Evolutionary conservation across 2,329 filamentous ascomycete genomes (phyloP).

Genomic region (Penicillium sp.): DNA sequence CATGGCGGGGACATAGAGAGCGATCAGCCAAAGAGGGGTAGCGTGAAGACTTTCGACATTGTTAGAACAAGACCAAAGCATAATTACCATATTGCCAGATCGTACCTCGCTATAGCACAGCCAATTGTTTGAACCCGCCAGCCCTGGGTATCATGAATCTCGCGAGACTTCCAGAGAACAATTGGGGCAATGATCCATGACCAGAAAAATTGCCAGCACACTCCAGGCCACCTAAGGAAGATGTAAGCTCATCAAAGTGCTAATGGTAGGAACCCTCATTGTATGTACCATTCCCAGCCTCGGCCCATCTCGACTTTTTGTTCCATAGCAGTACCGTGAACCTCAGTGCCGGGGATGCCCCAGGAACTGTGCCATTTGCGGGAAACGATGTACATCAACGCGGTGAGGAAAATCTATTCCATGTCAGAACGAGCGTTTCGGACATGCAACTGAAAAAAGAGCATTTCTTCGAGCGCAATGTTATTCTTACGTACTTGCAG

Average conservation of each 20-base stretch:
- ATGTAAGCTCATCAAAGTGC: not conserved
- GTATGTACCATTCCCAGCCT: constrained; percentile 64
- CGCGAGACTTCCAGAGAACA: constrained; percentile 6
- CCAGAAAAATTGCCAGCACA: constrained; percentile 22
- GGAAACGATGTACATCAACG: constrained; percentile 60
- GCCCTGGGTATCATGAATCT: constrained; percentile 65
- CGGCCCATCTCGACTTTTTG: constrained; percentile 40
- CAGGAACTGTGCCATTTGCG: constrained; percentile 9
- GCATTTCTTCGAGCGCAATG: not conserved
- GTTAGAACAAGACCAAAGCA: not conserved
- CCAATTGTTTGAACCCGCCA: constrained; percentile 66
- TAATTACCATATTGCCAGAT: not conserved
- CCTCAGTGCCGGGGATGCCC: constrained; percentile 54
- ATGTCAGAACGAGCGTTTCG: not conserved
- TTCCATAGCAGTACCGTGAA: constrained; percentile 49
- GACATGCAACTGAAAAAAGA: not conserved
- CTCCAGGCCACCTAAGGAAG: constrained; percentile 14
- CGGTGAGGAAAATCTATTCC: constrained; percentile 3
- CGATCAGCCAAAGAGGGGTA: constrained; percentile 65
- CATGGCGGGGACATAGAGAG: constrained; percentile 57
- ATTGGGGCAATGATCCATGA: constrained; percentile 13
- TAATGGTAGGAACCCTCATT: not conserved
- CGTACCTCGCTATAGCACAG: constrained; percentile 44
- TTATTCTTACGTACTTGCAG: constrained; percentile 22
- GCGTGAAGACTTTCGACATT: constrained; percentile 52